phyloP scores from a whole-genome alignment of 108 stramenopile genomes.

The Fragilaria crotonensis region DNA sequence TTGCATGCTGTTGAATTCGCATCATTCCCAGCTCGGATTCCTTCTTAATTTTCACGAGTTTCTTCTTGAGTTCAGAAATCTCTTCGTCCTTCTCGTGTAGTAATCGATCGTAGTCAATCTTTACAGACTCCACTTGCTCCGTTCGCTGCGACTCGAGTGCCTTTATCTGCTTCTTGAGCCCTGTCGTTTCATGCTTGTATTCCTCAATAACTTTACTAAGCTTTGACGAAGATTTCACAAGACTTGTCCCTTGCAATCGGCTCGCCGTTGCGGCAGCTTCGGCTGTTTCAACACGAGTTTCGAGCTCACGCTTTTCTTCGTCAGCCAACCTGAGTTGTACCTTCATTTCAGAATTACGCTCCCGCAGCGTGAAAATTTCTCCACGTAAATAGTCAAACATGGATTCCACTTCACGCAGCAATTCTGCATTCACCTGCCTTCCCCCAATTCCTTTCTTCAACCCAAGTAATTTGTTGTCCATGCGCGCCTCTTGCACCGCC shows the following conservation, averaged over 20 bases:
- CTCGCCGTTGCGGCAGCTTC: constrained; percentile 3
- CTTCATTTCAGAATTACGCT: constrained; percentile 35
- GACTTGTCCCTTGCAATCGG: not conserved
- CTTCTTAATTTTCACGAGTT: not conserved
- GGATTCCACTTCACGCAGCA: constrained; percentile 39
- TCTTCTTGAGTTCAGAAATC: constrained; percentile 18
- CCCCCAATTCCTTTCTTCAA: constrained; percentile 3
- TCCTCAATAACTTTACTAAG: constrained; percentile 9
- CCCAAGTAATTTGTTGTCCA: not conserved
- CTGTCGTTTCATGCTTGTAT: constrained; percentile 21
- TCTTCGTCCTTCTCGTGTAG: constrained; percentile 21
- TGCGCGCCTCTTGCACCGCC: constrained; percentile 4
- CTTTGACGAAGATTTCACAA: constrained; percentile 5
- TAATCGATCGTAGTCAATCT: constrained; percentile 26
- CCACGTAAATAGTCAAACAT: constrained; percentile 51
- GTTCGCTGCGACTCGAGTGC: constrained; percentile 25
- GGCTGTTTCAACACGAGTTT: constrained; percentile 1
- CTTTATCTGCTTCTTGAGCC: constrained; percentile 32
- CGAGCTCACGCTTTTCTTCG: constrained; percentile 29
- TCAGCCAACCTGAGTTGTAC: constrained; percentile 27
- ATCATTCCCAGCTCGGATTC: constrained; percentile 17
- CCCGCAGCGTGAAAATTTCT: constrained; percentile 37
- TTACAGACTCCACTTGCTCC: constrained; percentile 28
- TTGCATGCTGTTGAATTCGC: constrained; percentile 19
- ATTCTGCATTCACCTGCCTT: constrained; percentile 27